Base-by-base conservation (phyloP, 2,329 filamentous ascomycete genomes). In the Chrysoporthe deuterocubensis region DNA sequence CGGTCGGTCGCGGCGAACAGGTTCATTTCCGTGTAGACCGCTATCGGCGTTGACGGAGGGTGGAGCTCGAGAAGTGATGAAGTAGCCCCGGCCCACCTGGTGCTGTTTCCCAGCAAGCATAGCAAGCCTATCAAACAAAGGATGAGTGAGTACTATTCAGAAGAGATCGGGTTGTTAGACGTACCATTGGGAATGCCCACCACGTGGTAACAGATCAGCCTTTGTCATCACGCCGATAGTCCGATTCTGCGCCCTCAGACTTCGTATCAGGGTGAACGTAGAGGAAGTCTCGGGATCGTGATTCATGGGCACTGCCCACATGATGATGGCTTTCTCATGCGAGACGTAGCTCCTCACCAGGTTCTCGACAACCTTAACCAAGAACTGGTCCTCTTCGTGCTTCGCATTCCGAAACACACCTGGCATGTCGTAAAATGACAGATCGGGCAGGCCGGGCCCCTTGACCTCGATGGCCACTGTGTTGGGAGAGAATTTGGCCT, bases 371-470 rank as follows among this genome's bases (percentile, higher is more conserved):
- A 96, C 87, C 0, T 84, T 81, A 14, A 94, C 90, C 0, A 95
- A 81, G 67, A 92, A 92, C 11, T 86, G 82, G 18, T 94, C 89
- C 2, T 87, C 82, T 8, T 85, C 85, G 8, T 88, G 83, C 1
- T 88, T 87, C 0, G 90, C 85, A 8, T 90, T 90, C 26, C 89
- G 88, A 70, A 97, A 95, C 0, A 96, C 88, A 0, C 94, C 94
- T 0, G 94, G 94, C 0, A 97, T 83, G 69, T 97, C 94, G 69
- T 92, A 95, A 73, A 97, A 96, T 0, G 90, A 93, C 0, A 97
- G 76, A 6, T 92, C 89, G 0, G 92, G 90, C 0, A 95, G 83
- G 0, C 83, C 84, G 0, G 91, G 91, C 0, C 90, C 91, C 0
- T 88, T 88, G 37, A 97, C 93, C 64, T 93, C 87, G 0, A 97